Conservation (phyloP, 306 rosid species). For the Lathyrus tuberosus region DNA sequence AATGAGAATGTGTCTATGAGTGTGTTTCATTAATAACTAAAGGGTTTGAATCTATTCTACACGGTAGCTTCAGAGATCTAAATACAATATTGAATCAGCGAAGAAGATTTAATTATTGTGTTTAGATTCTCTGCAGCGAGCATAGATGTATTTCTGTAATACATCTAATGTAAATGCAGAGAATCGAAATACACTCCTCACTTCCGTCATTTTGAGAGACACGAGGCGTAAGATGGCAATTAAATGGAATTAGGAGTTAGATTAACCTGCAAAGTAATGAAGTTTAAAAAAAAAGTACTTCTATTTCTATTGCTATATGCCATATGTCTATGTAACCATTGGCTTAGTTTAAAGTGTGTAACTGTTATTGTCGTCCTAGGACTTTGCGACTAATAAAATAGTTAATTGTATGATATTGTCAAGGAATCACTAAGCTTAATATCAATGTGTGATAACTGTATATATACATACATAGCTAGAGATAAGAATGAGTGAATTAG, state of each 20-base stretch:
- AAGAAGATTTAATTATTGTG: background rate
- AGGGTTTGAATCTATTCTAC: too few relatives aligned
- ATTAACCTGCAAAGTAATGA: conserved; percentile 33
- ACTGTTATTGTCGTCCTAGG: conserved; percentile 18
- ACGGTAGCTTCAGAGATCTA: background rate
- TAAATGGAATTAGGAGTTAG: background rate
- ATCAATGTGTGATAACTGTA: background rate
- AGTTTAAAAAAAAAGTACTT: conserved; percentile 18
- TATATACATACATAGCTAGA: too few relatives aligned
- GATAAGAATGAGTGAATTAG: too few relatives aligned
- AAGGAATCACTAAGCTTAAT: conserved; percentile 1
- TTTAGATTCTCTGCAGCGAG: background rate
- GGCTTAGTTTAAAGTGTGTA: conserved; percentile 37
- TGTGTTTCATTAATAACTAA: background rate
- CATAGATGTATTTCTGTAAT: too few relatives aligned
- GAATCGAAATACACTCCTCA: background rate
- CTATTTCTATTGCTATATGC: conserved; percentile 8
- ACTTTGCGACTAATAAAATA: conserved; percentile 21
- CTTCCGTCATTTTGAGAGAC: conserved; percentile 4
- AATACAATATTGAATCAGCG: background rate
- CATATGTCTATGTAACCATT: conserved; percentile 26
- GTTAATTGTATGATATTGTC: conserved; percentile 9
- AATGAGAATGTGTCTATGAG: background rate
- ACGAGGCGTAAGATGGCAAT: conserved; percentile 3
- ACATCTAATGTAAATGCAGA: background rate